A percentile compares a stretch with the other conserved stretches of the same genome.
phyloP scores from a whole-genome alignment of 495 filamentous ascomycete species.

The Hypomontagnella monticulosa region DNA sequence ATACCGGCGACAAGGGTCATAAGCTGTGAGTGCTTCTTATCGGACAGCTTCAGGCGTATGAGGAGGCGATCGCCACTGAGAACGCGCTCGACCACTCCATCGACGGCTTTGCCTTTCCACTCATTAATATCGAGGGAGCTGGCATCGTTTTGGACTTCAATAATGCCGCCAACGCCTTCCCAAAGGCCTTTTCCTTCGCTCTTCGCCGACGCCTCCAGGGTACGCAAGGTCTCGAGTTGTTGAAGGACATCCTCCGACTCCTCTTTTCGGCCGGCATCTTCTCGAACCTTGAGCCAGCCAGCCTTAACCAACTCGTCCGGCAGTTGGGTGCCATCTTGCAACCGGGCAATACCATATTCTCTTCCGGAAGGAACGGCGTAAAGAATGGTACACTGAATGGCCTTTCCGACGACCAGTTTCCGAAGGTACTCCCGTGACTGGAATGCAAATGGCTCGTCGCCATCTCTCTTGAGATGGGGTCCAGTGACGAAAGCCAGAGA shows the following conservation, averaged over 20 bases:
- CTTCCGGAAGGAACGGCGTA: constrained; percentile 85
- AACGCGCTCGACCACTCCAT: constrained; percentile 84
- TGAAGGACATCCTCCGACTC: constrained; percentile 76
- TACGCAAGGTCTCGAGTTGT: constrained; percentile 77
- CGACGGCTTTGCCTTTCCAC: constrained; percentile 79
- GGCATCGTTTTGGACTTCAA: constrained; percentile 83
- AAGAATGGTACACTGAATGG: constrained; percentile 81
- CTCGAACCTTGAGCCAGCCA: constrained; percentile 89
- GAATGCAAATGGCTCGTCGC: constrained; percentile 91
- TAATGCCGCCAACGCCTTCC: constrained; percentile 64
- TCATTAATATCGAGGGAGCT: constrained; percentile 74
- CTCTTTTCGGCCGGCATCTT: constrained; percentile 89
- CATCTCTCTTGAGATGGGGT: constrained; percentile 85
- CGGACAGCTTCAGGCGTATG: constrained; percentile 78
- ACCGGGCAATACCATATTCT: constrained; percentile 82
- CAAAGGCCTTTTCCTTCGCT: constrained; percentile 81
- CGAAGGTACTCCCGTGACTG: constrained; percentile 93
- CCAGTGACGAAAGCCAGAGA: constrained; percentile 92
- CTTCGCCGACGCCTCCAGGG: constrained; percentile 82
- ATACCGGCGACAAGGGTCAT: constrained; percentile 91
- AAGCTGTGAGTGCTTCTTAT: constrained; percentile 80
- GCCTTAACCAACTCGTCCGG: constrained; percentile 83
- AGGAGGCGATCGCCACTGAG: constrained; percentile 90
- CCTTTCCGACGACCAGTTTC: constrained; percentile 83
- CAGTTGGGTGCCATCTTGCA: constrained; percentile 76